These are phyloP conservation scores for Melanomma pulvis-pyrius DNA, from an alignment of 495 filamentous ascomycete genomes.

Conservation along the genomic window DNA sequence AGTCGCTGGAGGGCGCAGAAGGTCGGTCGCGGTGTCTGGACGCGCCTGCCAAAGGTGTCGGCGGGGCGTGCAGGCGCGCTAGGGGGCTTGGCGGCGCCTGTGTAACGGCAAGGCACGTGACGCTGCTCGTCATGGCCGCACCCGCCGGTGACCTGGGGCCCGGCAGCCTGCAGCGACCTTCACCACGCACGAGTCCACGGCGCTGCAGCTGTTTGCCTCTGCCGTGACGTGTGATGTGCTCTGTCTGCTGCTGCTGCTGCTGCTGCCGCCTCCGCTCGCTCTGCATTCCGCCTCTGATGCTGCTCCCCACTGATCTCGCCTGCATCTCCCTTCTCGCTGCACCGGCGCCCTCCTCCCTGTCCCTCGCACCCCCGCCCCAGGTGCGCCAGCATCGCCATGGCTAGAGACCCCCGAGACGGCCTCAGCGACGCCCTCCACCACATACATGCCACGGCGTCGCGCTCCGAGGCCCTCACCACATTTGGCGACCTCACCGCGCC, in stretches of 20 bases:
- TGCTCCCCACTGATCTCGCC: not conserved
- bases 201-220: no score
- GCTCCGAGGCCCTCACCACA: conserved; percentile 76
- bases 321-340: conserved; percentile 40
- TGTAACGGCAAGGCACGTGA: not conserved
- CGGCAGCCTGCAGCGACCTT: not conserved
- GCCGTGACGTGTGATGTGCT: no score
- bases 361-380: not conserved
- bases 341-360: not conserved
- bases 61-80: not conserved
- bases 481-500: conserved; percentile 83
- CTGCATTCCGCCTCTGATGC: not conserved
- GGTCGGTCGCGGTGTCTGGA: no score
- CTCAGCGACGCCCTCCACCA: conserved; percentile 75
- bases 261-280: not conserved
- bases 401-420: conserved; percentile 10
- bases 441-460: conserved; percentile 81
- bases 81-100: not conserved
- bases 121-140: not conserved
- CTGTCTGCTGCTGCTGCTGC: not conserved
- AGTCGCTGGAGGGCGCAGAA: no score
- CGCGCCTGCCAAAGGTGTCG: not conserved
- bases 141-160: not conserved
- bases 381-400: conserved; percentile 3
- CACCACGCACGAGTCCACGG: not conserved